These are phyloP conservation scores for Ganoderma lingzhi DNA, from an alignment of 1,284 basidiomycete species.

Conservation along the genomic window DNA sequence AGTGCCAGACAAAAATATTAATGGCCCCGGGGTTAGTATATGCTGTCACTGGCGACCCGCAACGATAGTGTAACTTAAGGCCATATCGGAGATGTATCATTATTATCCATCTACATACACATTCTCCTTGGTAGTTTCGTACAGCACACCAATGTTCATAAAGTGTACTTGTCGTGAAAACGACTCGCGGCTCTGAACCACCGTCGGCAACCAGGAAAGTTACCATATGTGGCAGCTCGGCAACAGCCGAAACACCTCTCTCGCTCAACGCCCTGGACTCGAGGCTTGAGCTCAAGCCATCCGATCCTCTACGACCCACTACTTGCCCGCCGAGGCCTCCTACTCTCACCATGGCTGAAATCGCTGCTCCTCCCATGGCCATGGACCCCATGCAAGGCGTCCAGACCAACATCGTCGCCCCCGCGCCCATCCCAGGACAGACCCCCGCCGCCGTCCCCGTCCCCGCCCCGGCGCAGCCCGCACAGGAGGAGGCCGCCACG, in stretches of 20 bases:
- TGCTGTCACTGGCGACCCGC: not conserved
- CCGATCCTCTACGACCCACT: not conserved
- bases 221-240: constrained; percentile 5
- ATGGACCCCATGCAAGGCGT: constrained; percentile 49
- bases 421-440: constrained; percentile 39
- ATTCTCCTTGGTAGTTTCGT: not conserved
- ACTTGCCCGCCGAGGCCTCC: not conserved
- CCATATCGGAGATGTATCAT: not conserved
- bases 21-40: no score
- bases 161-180: not conserved
- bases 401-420: constrained; percentile 37
- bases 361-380: constrained; percentile 43
- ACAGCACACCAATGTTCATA: not conserved
- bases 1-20: no score
- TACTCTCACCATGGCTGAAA: constrained; percentile 46
- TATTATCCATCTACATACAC: not conserved
- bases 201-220: no score
- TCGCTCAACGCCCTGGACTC: not conserved
- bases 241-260: not conserved
- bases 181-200: no score
- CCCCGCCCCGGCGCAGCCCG: constrained; percentile 38
- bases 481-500: constrained; percentile 56
- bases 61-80: not conserved
- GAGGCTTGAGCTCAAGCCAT: not conserved
- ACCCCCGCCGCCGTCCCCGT: constrained; percentile 33